Evolutionary conservation across 768 basidiomycete genomes (phyloP).

Genomic region (Boletus subcaerulescens): DNA sequence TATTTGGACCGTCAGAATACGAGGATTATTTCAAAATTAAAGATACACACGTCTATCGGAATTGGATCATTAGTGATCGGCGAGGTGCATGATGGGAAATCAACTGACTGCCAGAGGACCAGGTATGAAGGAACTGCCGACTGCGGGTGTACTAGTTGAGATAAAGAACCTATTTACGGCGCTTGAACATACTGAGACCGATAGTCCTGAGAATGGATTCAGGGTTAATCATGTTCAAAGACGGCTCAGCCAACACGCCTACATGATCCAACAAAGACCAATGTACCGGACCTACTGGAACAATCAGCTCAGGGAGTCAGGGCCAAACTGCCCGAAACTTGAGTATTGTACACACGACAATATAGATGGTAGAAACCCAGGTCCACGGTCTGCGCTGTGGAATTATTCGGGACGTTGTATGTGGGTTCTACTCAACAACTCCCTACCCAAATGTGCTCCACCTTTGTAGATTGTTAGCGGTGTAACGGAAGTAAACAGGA

Average conservation of each 20-base stretch:
- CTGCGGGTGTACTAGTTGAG: not conserved
- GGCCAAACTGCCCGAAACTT: not conserved
- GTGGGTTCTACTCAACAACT: not conserved
- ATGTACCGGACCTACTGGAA: not conserved
- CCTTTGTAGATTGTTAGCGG: not conserved
- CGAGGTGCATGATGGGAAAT: not conserved
- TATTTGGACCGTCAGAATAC: not conserved
- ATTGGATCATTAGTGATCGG: not conserved
- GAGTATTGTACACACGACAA: not conserved
- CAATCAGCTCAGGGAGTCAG: not conserved
- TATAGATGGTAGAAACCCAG: not conserved
- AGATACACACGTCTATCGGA: not conserved
- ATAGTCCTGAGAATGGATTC: not conserved
- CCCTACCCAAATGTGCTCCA: not conserved
- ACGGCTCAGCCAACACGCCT: not conserved
- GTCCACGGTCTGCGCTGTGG: not conserved
- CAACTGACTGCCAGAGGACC: not conserved
- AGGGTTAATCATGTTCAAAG: not conserved
- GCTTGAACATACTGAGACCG: not conserved
- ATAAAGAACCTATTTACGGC: no score
- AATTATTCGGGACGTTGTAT: not conserved
- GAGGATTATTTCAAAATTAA: not conserved
- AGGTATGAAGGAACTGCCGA: not conserved
- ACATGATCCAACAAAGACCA: not conserved
- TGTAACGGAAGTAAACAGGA: not conserved